Base-by-base conservation (phyloP, 768 basidiomycete species). In the Calocybe gangraenosa region DNA sequence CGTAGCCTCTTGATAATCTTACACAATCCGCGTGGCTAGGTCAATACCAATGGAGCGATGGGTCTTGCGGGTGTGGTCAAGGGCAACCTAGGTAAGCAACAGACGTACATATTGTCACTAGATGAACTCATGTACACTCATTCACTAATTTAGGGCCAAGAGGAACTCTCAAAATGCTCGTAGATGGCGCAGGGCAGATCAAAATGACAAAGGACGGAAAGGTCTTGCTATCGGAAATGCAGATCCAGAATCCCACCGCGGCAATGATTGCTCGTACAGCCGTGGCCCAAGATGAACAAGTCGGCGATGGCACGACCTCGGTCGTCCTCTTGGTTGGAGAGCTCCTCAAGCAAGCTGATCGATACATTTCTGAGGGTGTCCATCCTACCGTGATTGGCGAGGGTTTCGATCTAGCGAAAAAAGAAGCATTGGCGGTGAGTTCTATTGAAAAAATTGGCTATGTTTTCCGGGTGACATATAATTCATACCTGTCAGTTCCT, bases 171-270 rank as follows among this genome's bases (percentile, higher is more conserved):
- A 99, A 99, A 75, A 98, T 99, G 95, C 83, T 99, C 42, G 96
- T 99, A 34, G 96, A 98, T 66, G 96, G 96, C 46, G 76, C 94
- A 11, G 96, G 96, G 8, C 90, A 93, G 70, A 94, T 99, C 66
- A 99, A 98, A 78, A 94, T 99, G 90, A 98, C 96, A 53, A 99
- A 98, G 75, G 96, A 98, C 60, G 96, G 96, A 52, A 99, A 99
- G 71, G 95, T 97, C 33, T 70, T 99, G 45, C 75, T 99, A 47
- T 95, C 93, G 33, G 96, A 99, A 71, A 99, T 99, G 96, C 96
- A 98, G 71, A 99, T 99, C 57, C 88, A 91, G 69, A 98, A 99
- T 65, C 96, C 96, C 22, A 98, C 96, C 2, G 96, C 96, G 14
- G 94, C 96, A 23, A 95, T 99, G 92, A 92, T 99, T 60, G 96